These are phyloP conservation scores for Phoenix roebelenii DNA, from an alignment of 176 grass and related monocot species.

Conservation along the genomic window DNA sequence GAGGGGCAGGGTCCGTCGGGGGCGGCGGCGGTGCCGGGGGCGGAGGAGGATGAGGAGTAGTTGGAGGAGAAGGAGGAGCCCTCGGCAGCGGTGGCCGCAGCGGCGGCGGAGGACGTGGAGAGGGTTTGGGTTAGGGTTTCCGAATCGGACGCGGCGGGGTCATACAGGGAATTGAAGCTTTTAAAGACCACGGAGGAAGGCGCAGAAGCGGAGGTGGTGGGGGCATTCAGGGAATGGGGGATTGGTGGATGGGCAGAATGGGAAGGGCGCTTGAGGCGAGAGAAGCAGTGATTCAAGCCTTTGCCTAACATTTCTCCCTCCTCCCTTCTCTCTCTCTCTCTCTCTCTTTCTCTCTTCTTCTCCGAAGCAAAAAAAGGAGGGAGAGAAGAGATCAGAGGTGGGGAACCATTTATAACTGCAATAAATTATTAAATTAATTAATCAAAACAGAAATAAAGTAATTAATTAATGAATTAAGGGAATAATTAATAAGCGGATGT, in stretches of 20 bases:
- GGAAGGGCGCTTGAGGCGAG: slow-evolving; percentile 43
- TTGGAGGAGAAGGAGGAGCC: neutral
- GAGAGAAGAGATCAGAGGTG: slow-evolving; percentile 16
- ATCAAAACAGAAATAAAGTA: too few relatives aligned
- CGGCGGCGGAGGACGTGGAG: neutral
- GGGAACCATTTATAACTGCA: neutral
- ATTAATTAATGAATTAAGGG: too few relatives aligned
- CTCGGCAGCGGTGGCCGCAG: too few relatives aligned
- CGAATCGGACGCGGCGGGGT: slow-evolving; percentile 2
- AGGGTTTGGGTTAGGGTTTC: slow-evolving; percentile 22
- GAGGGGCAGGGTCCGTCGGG: neutral
- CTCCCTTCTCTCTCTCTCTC: neutral
- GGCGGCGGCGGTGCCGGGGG: neutral
- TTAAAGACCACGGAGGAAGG: slow-evolving; percentile 35
- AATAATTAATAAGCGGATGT: too few relatives aligned
- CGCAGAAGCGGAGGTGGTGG: slow-evolving; percentile 32
- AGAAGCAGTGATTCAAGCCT: slow-evolving; percentile 41
- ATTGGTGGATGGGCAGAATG: slow-evolving; percentile 12
- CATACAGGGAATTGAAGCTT: slow-evolving; percentile 32
- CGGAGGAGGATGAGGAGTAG: slow-evolving; percentile 10
- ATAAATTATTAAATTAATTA: too few relatives aligned
- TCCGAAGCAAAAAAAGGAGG: slow-evolving; percentile 18
- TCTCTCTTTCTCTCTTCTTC: slow-evolving; percentile 3
- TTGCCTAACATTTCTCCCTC: slow-evolving; percentile 40
- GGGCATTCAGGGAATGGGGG: slow-evolving; percentile 19